phyloP scores from a whole-genome alignment of 2,329 filamentous ascomycete species.

The Periglandula ipomoeae region DNA sequence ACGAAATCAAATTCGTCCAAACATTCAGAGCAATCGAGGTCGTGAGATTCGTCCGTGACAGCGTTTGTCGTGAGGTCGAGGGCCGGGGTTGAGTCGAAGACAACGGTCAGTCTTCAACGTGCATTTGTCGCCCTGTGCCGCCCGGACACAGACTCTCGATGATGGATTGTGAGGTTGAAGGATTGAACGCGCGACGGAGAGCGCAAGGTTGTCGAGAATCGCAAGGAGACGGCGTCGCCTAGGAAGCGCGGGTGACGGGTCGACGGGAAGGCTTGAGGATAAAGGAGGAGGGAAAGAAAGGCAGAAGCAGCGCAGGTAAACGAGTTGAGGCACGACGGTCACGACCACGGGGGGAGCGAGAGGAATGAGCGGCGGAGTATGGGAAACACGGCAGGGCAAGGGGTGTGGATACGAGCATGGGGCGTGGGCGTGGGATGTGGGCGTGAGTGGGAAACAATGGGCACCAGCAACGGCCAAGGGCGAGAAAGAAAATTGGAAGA shows the following conservation, averaged over 20 bases:
- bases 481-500: not conserved
- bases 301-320: constrained; percentile 19
- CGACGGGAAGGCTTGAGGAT: constrained; percentile 20
- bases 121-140: constrained; percentile 23
- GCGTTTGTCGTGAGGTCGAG: constrained; percentile 10
- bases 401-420: constrained; percentile 10
- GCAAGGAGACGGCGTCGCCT: constrained; percentile 23
- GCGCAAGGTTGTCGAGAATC: constrained; percentile 22
- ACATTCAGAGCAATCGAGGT: constrained; percentile 17
- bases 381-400: constrained; percentile 25
- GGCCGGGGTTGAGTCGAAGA: constrained; percentile 13
- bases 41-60: constrained; percentile 18
- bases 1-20: constrained; percentile 25
- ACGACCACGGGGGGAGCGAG: constrained; percentile 16
- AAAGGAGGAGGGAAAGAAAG: constrained; percentile 16
- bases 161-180: constrained; percentile 4
- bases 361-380: constrained; percentile 18
- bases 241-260: constrained; percentile 18
- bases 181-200: constrained; percentile 11
- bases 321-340: constrained; percentile 13
- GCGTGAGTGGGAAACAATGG: not conserved
- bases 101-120: constrained; percentile 19
- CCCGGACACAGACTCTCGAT: constrained; percentile 15
- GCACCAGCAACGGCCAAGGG: not conserved
- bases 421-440: not conserved